Base-by-base conservation (phyloP, 371 early-diverging fungal genomes). In the Rhizomucor miehei region DNA sequence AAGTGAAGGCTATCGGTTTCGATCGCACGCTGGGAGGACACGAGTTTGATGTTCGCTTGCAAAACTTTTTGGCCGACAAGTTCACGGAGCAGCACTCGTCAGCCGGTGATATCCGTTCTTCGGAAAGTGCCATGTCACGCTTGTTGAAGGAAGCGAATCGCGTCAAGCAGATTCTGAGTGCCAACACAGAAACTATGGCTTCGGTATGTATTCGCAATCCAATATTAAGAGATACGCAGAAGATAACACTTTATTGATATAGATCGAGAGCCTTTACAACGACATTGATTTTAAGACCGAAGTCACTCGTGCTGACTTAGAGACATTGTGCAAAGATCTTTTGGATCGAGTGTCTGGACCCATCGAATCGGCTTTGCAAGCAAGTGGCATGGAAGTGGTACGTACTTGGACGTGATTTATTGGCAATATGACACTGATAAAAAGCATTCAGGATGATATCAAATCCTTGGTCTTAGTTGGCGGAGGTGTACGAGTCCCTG, bases 131-230 rank as follows among this genome's bases (percentile, higher is more conserved):
- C 12, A 91, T 94, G 92, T 82, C 88, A 12, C 85, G 88, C 56
- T 79, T 97, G 36, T 67, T 94, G 51, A 91, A 90, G 70, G 97
- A 97, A 64, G 95, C 98, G 6, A 90, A 82, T 67, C 84, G 94
- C 40, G 92, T 97, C 54, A 98, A 98, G 78, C 90, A 92, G 54
- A 93, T 98, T 59, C 76, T 98, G 51, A 93, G 93, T 60, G 97
- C 94, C 40, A 98, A 98, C 69, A 81, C 79, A 6, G 94, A 97
- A 47, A 88, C 90, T 0, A 69, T 70, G 34, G 89, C 94, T 35
- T 90, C 93, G 16, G 89, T 88, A 72, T 72, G 80, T 66, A 16
- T 10, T 19, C 54, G 13, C 34, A 13, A 10, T 10, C 36, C n/a
- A n/a, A n/a, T n/a, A n/a, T n/a, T n/a, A n/a, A n/a, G n/a, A n/a